Evolutionary conservation across 805 yeast genomes (phyloP), one percentile per base, ranked within the genome.

Genomic region (Yamadazyma scolyti): DNA sequence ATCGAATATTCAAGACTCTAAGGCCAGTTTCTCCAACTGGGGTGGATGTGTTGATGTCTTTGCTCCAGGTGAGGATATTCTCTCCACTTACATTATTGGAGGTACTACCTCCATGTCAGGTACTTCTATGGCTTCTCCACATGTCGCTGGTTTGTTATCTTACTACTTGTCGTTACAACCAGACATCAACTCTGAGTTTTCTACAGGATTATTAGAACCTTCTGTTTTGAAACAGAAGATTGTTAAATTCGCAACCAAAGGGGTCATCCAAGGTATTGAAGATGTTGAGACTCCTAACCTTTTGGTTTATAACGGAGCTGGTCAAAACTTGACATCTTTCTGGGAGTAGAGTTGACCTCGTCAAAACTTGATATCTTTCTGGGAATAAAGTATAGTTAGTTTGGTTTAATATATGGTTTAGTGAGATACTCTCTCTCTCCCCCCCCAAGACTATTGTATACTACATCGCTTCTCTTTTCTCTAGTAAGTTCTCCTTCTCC

Each of bases 121-220:
- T 43, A 75, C 81, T 13, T 75, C 80, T 23, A 75, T 75, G 81
- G 80, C 80, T 15, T 66, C 80, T 10, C 80, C 81, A 23, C 79
- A 75, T 47, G 56, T 75, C 41, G 67, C 73, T 22, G 80, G 81
- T 13, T 62, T 75, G 47, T 58, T 74, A 52, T 54, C 79, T 5
- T 75, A 75, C 63, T 75, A 62, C 55, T 58, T 75, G 40, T 73
- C 79, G 11, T 68, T 74, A 50, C 71, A 70, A 48, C 80, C 80
- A 15, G 69, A 65, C 28, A 45, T 65, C 39, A 62, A 54, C 36
- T 73, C 79, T 15, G 77, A 68, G 52, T 61, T 63, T 65, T 52
- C 59, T 25, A 50, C 67, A 10, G 60, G 62, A 24, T 61, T 67
- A 24, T 56, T 74, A 27, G 64, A 74, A 15, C 77, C 83, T 16